Evolutionary conservation across 352 stramenopile genomes (phyloP).

Genomic region (Phytophthora syringae): DNA sequence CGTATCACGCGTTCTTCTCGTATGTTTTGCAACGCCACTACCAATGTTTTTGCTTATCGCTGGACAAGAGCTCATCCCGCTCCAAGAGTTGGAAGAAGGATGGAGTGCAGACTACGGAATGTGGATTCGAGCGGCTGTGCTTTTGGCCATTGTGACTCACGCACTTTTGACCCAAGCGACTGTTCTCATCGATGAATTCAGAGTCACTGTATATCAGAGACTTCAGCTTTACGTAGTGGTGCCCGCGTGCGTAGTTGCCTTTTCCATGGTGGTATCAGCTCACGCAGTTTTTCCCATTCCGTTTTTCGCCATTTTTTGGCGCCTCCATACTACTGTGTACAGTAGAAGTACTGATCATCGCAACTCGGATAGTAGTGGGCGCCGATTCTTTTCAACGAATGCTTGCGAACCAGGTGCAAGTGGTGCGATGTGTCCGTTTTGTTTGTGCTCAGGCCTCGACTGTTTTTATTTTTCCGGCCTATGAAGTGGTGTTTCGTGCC

Average conservation of each 20-base stretch:
- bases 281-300: constrained; percentile 4
- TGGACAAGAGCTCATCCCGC: constrained; percentile 7
- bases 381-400: constrained; percentile 4
- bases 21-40: constrained; percentile 8
- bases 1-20: background rate
- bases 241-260: background rate
- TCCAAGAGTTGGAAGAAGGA: constrained; percentile 5
- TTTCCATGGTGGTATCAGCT: background rate
- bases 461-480: constrained; percentile 18
- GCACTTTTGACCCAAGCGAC: constrained; percentile 2
- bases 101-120: constrained; percentile 21
- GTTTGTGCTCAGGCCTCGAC: constrained; percentile 8
- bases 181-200: constrained; percentile 9
- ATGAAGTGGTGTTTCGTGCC: constrained; percentile 10
- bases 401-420: constrained; percentile 1
- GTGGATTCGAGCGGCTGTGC: constrained; percentile 13
- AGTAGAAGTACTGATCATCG: constrained; percentile 11
- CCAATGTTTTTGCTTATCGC: constrained; percentile 9
- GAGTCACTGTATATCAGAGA: background rate
- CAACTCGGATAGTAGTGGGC: constrained; percentile 6
- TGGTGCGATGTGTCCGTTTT: constrained; percentile 12
- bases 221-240: constrained; percentile 1
- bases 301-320: too few relatives aligned
- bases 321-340: constrained; percentile 5
- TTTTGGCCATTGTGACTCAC: constrained; percentile 7